Evolutionary conservation across 768 basidiomycete species (phyloP).

Genomic region (Boletus barrowsii): DNA sequence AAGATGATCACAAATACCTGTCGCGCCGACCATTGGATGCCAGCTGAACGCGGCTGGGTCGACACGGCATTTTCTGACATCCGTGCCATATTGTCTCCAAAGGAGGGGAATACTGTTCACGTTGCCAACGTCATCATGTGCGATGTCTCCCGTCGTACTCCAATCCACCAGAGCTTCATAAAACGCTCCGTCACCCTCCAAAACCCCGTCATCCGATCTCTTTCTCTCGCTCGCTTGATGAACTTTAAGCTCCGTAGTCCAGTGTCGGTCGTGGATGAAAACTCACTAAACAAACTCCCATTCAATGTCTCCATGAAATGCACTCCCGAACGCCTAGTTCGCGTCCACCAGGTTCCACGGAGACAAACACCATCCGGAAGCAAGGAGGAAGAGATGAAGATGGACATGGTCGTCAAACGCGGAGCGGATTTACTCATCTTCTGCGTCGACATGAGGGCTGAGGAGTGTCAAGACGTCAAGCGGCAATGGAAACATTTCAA

Average conservation of each 20-base stretch:
- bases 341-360: constrained; percentile 17
- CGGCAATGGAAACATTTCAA: constrained; percentile 24
- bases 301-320: constrained; percentile 16
- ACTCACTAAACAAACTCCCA: constrained; percentile 13
- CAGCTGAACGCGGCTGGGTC: constrained; percentile 21
- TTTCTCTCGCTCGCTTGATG: constrained; percentile 2
- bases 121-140: constrained; percentile 24
- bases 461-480: constrained; percentile 8
- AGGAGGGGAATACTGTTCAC: background rate
- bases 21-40: constrained; percentile 24
- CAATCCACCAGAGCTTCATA: background rate
- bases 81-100: constrained; percentile 16
- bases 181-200: constrained; percentile 18
- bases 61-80: constrained; percentile 21
- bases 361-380: background rate
- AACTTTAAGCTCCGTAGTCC: constrained; percentile 11
- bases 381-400: constrained; percentile 4
- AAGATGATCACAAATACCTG: constrained; percentile 20
- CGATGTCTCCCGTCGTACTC: constrained; percentile 10
- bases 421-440: constrained; percentile 25
- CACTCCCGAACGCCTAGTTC: constrained; percentile 16
- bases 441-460: constrained; percentile 11
- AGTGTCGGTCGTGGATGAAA: constrained; percentile 1
- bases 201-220: constrained; percentile 10
- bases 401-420: constrained; percentile 13